Percentiles rank a stretch among this genome's conserved stretches.
phyloP scores from a whole-genome alignment of 495 filamentous ascomycete species.

The Diplogelasinospora grovesii region DNA sequence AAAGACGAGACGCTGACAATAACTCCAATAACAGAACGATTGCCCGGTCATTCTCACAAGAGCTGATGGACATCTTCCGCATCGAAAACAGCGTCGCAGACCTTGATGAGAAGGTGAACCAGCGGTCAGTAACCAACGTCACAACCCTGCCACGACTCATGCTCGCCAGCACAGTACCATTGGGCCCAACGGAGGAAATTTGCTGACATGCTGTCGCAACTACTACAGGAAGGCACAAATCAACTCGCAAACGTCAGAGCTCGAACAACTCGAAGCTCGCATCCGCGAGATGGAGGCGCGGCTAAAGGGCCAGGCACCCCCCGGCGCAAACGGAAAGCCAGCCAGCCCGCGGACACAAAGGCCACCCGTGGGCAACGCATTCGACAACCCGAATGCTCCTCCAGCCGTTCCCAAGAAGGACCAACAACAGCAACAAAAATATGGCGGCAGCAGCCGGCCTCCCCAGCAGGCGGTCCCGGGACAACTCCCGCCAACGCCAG shows the following conservation, averaged over 20 bases:
- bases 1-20: conserved; percentile 10
- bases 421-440: conserved; percentile 19
- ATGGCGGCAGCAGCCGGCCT: conserved; percentile 31
- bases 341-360: conserved; percentile 27
- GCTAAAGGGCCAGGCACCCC: conserved; percentile 45
- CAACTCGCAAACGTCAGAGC: conserved; percentile 65
- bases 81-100: conserved; percentile 74
- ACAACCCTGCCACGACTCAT: too few relatives aligned
- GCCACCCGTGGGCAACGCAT: conserved; percentile 26
- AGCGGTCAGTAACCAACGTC: conserved; percentile 60
- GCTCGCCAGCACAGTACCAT: too few relatives aligned
- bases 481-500: conserved; percentile 48
- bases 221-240: conserved; percentile 63
- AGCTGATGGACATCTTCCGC: conserved; percentile 82
- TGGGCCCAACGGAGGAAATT: background rate
- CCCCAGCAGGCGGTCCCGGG: conserved; percentile 42
- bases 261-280: conserved; percentile 76
- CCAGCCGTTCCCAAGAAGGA: conserved; percentile 17
- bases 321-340: conserved; percentile 9
- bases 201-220: conserved; percentile 6
- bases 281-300: conserved; percentile 80
- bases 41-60: conserved; percentile 77
- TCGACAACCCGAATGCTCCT: conserved; percentile 15
- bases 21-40: conserved; percentile 55
- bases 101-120: conserved; percentile 69